Conservation (phyloP, 2,329 filamentous ascomycete genomes). For the Helotiales sp. region DNA sequence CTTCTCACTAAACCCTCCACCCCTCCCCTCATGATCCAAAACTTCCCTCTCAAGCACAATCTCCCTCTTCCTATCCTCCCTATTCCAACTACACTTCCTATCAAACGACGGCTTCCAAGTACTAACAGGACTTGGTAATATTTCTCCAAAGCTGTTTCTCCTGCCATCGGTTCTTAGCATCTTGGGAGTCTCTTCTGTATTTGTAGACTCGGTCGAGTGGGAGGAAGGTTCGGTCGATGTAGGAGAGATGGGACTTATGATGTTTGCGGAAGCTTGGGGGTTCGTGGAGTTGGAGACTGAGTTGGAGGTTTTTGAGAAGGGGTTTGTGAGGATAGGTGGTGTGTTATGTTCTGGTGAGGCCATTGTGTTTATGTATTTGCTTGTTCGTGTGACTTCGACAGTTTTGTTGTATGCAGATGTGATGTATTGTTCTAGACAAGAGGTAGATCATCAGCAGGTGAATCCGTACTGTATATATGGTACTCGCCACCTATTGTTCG, state of each 20-base stretch:
- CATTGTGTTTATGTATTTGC: not conserved
- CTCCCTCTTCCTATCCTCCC: constrained; percentile 31
- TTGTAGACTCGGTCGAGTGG: not conserved
- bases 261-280: not conserved
- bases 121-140: constrained; percentile 20
- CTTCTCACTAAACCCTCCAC: constrained; percentile 2
- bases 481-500: not conserved
- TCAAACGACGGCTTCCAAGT: constrained; percentile 29
- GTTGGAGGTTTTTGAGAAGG: not conserved
- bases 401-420: not conserved
- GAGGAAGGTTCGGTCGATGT: not conserved
- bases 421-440: not conserved
- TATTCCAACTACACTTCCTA: constrained; percentile 29
- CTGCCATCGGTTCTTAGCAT: constrained; percentile 18
- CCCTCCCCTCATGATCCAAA: constrained; percentile 15
- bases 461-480: not conserved
- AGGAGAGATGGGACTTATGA: not conserved
- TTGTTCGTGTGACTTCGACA: not conserved
- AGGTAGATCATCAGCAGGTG: not conserved
- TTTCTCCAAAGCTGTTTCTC: constrained; percentile 28
- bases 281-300: not conserved
- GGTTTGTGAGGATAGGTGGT: not conserved
- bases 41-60: constrained; percentile 15
- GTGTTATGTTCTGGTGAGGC: no score
- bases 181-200: not conserved